Conservation (phyloP, 805 yeast species). For the Lipomyces japonicus region DNA sequence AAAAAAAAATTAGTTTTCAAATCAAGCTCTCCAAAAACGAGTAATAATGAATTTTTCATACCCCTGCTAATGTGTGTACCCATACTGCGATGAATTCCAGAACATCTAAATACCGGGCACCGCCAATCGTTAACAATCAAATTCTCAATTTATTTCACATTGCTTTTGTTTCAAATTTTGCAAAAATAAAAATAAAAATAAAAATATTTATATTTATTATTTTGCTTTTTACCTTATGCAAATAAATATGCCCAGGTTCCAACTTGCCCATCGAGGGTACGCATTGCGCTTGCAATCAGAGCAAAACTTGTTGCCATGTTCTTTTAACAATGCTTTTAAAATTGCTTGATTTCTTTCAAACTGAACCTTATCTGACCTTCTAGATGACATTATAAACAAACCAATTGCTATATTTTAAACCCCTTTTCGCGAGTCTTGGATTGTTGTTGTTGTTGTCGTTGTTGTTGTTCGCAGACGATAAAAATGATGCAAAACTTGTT, state of each 20-base stretch:
- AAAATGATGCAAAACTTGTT: too few species aligned
- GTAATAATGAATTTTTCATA: slow-evolving; percentile 5
- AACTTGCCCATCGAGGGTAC: slow-evolving; percentile 97
- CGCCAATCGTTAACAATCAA: background rate
- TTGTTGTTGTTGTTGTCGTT: too few species aligned
- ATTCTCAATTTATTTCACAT: background rate
- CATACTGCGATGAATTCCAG: slow-evolving; percentile 92
- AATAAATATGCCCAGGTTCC: slow-evolving; percentile 89
- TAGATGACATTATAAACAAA: slow-evolving; percentile 18
- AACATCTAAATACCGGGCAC: slow-evolving; percentile 52
- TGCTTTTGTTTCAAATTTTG: too few species aligned
- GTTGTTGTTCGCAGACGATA: too few species aligned
- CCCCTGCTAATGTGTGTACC: slow-evolving; percentile 87
- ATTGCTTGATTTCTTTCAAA: slow-evolving; percentile 62
- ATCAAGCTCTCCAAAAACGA: background rate
- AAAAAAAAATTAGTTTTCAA: background rate
- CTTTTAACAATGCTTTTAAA: slow-evolving; percentile 68
- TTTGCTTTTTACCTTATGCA: slow-evolving; percentile 52
- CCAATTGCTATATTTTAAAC: too few species aligned
- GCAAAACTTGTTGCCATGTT: slow-evolving; percentile 71
- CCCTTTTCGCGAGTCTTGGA: too few species aligned
- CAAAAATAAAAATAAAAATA: background rate
- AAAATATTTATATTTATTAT: too few species aligned
- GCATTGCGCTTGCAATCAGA: slow-evolving; percentile 87
- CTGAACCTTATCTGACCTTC: slow-evolving; percentile 32